Evolutionary conservation across 1,284 basidiomycete genomes (phyloP).

Genomic region (Rhodotorula sp.): DNA sequence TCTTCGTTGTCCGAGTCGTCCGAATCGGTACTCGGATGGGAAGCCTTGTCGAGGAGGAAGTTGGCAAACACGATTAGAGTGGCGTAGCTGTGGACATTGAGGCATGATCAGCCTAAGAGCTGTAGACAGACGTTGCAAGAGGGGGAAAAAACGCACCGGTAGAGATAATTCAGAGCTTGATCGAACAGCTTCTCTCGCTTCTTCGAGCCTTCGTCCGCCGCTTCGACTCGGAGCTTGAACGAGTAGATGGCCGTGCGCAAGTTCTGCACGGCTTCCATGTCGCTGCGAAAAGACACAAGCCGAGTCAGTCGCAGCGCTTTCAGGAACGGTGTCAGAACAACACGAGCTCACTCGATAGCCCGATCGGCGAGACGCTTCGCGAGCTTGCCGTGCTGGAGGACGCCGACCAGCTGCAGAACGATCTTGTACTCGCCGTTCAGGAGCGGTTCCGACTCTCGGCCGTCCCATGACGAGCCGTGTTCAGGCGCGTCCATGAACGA

Average conservation of each 20-base stretch:
- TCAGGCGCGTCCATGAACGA: conserved; percentile 32
- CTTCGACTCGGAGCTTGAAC: conserved; percentile 85
- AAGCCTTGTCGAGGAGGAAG: conserved; percentile 74
- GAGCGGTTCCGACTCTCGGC: conserved; percentile 48
- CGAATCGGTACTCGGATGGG: conserved; percentile 42
- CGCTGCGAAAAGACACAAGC: neutral
- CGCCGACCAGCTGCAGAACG: conserved; percentile 88
- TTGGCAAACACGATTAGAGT: conserved; percentile 93
- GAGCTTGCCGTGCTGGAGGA: conserved; percentile 71
- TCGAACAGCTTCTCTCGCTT: conserved; percentile 72
- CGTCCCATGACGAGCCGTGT: conserved; percentile 42
- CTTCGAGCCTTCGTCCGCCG: conserved; percentile 69
- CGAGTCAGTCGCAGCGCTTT: neutral
- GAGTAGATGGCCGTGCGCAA: conserved; percentile 87
- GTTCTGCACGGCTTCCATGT: conserved; percentile 76
- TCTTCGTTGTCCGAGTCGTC: conserved; percentile 52
- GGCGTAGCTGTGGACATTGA: conserved; percentile 67
- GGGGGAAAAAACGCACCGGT: conserved; percentile 43
- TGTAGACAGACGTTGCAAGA: conserved; percentile 16
- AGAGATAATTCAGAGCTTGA: conserved; percentile 61
- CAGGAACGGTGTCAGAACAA: neutral
- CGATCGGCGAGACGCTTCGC: conserved; percentile 91
- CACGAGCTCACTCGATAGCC: conserved; percentile 62
- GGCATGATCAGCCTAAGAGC: neutral
- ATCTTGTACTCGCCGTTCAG: conserved; percentile 88